Percentiles rank a stretch among this genome's conserved stretches.
These are phyloP conservation scores for Suillus variegatus DNA, from an alignment of 768 basidiomycete species.

Conservation along the genomic window DNA sequence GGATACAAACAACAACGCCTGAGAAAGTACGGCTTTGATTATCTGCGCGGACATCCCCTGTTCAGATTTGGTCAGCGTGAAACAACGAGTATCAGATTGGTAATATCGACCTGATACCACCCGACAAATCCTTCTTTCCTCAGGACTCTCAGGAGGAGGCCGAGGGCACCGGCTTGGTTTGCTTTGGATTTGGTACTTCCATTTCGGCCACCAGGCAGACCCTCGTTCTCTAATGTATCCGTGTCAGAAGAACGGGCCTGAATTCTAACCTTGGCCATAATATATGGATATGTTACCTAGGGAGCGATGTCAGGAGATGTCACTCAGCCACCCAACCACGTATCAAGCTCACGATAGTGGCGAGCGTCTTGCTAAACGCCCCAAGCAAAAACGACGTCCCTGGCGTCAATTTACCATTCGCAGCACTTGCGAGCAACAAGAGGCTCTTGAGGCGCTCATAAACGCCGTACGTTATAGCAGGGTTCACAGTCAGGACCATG, in stretches of 20 bases:
- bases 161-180: constrained; percentile 72
- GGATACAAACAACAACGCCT: constrained; percentile 94
- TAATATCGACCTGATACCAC: constrained; percentile 81
- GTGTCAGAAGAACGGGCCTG: constrained; percentile 75
- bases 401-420: constrained; percentile 69
- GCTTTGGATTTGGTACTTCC: constrained; percentile 25
- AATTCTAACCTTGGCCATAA: constrained; percentile 95
- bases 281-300: constrained; percentile 93
- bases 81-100: background rate
- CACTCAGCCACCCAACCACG: background rate
- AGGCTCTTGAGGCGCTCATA: constrained; percentile 89
- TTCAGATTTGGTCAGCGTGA: constrained; percentile 8
- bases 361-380: constrained; percentile 91
- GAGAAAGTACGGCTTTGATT: constrained; percentile 91
- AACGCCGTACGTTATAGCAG: constrained; percentile 95
- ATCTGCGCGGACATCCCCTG: constrained; percentile 98
- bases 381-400: constrained; percentile 84
- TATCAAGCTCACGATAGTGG: constrained; percentile 75
- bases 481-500: constrained; percentile 94
- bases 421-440: constrained; percentile 56
- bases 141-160: constrained; percentile 72
- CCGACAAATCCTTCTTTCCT: constrained; percentile 81
- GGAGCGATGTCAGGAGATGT: background rate
- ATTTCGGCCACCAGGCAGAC: constrained; percentile 14
- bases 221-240: constrained; percentile 45